These are phyloP conservation scores for Priceomyces melissophilus DNA, from an alignment of 805 yeast species.

Conservation along the genomic window DNA sequence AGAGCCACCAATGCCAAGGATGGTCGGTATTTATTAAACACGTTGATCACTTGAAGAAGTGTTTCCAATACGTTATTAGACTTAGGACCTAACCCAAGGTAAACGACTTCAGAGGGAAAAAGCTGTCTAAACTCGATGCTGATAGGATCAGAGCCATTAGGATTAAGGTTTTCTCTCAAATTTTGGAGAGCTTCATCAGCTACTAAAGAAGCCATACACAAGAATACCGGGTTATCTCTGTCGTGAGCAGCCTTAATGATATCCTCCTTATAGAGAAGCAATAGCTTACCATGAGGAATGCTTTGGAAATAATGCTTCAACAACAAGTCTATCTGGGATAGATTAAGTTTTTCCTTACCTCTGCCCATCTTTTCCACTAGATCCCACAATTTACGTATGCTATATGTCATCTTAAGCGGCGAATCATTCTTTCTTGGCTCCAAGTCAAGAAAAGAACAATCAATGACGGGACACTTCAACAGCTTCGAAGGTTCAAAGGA, in stretches of 20 bases:
- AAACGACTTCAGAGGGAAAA: slow-evolving; percentile 23
- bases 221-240: slow-evolving; percentile 22
- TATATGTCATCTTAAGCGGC: not conserved
- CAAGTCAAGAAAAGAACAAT: slow-evolving; percentile 26
- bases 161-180: slow-evolving; percentile 10
- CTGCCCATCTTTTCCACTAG: slow-evolving; percentile 15
- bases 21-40: slow-evolving; percentile 4
- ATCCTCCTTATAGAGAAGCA: slow-evolving; percentile 22
- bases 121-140: slow-evolving; percentile 13
- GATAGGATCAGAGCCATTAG: slow-evolving; percentile 7
- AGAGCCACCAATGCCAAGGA: slow-evolving; percentile 17
- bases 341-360: slow-evolving; percentile 18
- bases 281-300: slow-evolving; percentile 21
- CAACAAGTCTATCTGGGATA: slow-evolving; percentile 23
- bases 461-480: slow-evolving; percentile 36
- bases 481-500: not conserved
- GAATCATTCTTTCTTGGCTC: not conserved
- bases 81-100: slow-evolving; percentile 14
- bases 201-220: slow-evolving; percentile 28
- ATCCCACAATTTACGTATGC: slow-evolving; percentile 23
- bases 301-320: slow-evolving; percentile 27
- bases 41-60: slow-evolving; percentile 12
- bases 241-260: slow-evolving; percentile 17
- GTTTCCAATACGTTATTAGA: slow-evolving; percentile 8
- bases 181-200: slow-evolving; percentile 28